phyloP scores from a whole-genome alignment of 2,329 filamentous ascomycete species.

The Aspergillus quadricinctus region DNA sequence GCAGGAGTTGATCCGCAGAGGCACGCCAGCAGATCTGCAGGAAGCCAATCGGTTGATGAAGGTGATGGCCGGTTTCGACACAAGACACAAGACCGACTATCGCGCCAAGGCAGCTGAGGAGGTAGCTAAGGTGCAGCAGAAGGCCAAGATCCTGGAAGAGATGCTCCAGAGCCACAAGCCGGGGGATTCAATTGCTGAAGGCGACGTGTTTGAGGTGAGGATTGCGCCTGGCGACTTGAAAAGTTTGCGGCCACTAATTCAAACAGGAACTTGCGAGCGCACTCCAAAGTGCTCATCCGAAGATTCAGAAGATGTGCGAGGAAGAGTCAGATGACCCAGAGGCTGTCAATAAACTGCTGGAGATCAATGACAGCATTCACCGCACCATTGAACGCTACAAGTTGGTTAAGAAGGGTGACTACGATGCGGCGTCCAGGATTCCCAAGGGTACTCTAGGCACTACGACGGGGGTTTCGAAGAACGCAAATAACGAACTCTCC shows the following conservation, averaged over 20 bases:
- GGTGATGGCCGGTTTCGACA: slow-evolving; percentile 97
- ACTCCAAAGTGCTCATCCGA: slow-evolving; percentile 89
- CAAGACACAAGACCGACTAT: slow-evolving; percentile 92
- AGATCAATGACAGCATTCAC: slow-evolving; percentile 99
- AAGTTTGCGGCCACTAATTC: background rate
- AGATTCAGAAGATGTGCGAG: slow-evolving; percentile 99
- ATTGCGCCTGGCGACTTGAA: background rate
- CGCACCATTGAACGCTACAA: slow-evolving; percentile 93
- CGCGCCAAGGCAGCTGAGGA: slow-evolving; percentile 96
- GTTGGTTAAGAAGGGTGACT: slow-evolving; percentile 89
- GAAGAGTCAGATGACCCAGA: slow-evolving; percentile 97
- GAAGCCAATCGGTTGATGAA: slow-evolving; percentile 99
- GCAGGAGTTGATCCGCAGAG: slow-evolving; percentile 90
- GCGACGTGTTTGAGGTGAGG: slow-evolving; percentile 62
- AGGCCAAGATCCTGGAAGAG: slow-evolving; percentile 86
- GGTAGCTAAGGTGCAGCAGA: slow-evolving; percentile 90
- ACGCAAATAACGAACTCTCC: slow-evolving; percentile 74
- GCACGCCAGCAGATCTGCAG: slow-evolving; percentile 86
- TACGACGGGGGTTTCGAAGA: slow-evolving; percentile 61
- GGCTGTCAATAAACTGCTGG: slow-evolving; percentile 88
- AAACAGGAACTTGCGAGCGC: slow-evolving; percentile 76
- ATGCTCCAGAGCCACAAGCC: slow-evolving; percentile 79
- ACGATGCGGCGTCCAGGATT: slow-evolving; percentile 77
- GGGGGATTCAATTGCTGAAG: slow-evolving; percentile 71
- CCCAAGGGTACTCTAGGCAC: slow-evolving; percentile 73